Evolutionary conservation across 2,329 filamentous ascomycete genomes (phyloP).

Genomic region (Chrysosporium queenslandicum): DNA sequence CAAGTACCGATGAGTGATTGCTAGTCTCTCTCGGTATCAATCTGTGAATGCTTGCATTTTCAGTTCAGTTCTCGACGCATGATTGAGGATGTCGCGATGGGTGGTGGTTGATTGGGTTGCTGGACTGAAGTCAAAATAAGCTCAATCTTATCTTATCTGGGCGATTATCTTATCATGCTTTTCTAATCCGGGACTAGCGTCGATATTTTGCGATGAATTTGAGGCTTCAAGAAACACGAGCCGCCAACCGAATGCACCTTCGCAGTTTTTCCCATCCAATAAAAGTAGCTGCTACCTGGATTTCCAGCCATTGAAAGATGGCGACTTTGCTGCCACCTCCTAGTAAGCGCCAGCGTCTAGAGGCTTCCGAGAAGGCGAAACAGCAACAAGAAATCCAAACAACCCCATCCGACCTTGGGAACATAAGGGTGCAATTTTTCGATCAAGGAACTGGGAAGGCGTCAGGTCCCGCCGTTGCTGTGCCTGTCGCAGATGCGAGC

Average conservation of each 20-base stretch:
- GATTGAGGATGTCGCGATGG: not conserved
- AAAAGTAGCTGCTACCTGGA: not conserved
- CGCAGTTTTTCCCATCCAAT: not conserved
- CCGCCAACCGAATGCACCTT: not conserved
- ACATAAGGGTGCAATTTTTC: constrained; percentile 75
- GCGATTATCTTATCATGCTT: not conserved
- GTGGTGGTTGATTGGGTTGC: not conserved
- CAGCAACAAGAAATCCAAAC: constrained; percentile 63
- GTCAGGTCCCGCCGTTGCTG: constrained; percentile 60
- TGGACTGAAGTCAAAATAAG: constrained; percentile 4
- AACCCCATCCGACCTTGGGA: constrained; percentile 59
- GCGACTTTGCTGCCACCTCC: constrained; percentile 73
- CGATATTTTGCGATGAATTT: not conserved
- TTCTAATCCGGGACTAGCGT: not conserved
- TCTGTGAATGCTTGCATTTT: not conserved
- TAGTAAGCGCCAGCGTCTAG: constrained; percentile 75
- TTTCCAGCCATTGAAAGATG: constrained; percentile 43
- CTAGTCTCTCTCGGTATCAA: not conserved
- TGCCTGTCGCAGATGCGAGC: constrained; percentile 72
- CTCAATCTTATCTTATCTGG: constrained; percentile 11
- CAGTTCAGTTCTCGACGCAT: not conserved
- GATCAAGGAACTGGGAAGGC: constrained; percentile 62
- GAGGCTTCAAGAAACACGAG: not conserved
- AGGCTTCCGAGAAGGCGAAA: constrained; percentile 59
- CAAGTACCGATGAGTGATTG: not conserved